Percentiles rank a stretch among this genome's conserved stretches.
Evolutionary conservation across 257 asterid genomes (phyloP).

Genomic region (Marsdenia floribunda): DNA sequence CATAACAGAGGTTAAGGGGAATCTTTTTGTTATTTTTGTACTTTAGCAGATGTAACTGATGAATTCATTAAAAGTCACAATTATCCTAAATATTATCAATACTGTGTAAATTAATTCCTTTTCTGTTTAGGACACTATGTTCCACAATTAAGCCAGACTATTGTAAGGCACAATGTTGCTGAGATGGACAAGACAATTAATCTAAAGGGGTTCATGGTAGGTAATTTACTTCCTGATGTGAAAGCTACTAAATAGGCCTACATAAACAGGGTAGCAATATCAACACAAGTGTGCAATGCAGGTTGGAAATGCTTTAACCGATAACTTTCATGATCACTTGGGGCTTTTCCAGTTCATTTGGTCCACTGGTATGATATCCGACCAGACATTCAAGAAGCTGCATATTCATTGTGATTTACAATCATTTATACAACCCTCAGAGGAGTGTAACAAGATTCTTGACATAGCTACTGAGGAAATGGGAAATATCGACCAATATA

Average conservation of each 20-base stretch:
- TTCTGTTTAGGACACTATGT: constrained; percentile 72
- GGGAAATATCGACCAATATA: constrained; percentile 79
- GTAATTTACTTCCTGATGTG: neutral
- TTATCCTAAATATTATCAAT: neutral
- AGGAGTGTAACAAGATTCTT: constrained; percentile 44
- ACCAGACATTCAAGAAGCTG: constrained; percentile 78
- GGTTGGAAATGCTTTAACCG: constrained; percentile 95
- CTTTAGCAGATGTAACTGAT: neutral
- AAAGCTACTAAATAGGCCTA: neutral
- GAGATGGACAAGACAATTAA: constrained; percentile 49
- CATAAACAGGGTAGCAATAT: neutral
- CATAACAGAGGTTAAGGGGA: neutral
- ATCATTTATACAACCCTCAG: constrained; percentile 49
- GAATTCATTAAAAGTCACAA: neutral
- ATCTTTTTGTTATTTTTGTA: neutral
- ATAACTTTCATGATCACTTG: constrained; percentile 75
- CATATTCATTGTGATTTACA: constrained; percentile 47
- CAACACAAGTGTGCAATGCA: constrained; percentile 23
- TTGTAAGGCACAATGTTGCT: constrained; percentile 58
- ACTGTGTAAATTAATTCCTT: constrained; percentile 1
- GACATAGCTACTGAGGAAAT: constrained; percentile 59
- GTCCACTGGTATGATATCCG: constrained; percentile 91
- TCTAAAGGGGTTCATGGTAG: constrained; percentile 92
- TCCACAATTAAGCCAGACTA: constrained; percentile 92
- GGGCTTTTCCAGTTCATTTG: constrained; percentile 85